Evolutionary conservation across 306 rosid genomes (phyloP).

Genomic region (Vicia faba): DNA sequence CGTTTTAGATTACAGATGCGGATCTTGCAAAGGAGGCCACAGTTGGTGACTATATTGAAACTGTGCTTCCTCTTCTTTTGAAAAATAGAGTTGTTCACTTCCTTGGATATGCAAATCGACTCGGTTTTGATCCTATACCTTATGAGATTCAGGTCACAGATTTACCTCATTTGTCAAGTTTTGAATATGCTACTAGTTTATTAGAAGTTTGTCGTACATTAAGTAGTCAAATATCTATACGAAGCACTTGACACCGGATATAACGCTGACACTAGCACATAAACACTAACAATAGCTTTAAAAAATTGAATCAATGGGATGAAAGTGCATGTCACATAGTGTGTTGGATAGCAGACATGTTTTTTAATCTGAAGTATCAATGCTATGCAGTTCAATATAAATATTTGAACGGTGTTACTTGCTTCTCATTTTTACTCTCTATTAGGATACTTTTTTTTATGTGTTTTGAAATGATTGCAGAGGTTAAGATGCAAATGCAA

Average conservation of each 20-base stretch:
- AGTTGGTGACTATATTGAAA: slow-evolving; percentile 59
- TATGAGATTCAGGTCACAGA: slow-evolving; percentile 71
- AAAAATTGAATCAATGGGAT: too few relatives aligned
- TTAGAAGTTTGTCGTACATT: slow-evolving; percentile 14
- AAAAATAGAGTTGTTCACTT: slow-evolving; percentile 76
- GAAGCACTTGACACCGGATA: not conserved
- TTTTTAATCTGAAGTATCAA: not conserved
- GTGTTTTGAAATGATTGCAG: slow-evolving; percentile 47
- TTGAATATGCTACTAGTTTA: slow-evolving; percentile 25
- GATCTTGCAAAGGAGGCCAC: slow-evolving; percentile 91
- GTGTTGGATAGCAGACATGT: not conserved
- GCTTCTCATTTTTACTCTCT: slow-evolving; percentile 3
- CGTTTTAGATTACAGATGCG: slow-evolving; percentile 83
- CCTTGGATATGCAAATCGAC: slow-evolving; percentile 91
- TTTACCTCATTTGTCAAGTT: slow-evolving; percentile 1
- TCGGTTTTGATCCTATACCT: slow-evolving; percentile 91
- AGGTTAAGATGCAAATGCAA: slow-evolving; percentile 95
- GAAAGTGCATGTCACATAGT: too few relatives aligned
- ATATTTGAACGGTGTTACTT: not conserved
- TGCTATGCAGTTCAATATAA: not conserved
- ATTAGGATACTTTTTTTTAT: not conserved
- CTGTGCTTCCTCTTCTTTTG: slow-evolving; percentile 69
- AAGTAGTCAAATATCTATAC: not conserved
- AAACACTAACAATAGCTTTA: too few relatives aligned
- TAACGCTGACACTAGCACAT: not conserved